These are phyloP conservation scores for Ganoderma boninense DNA, from an alignment of 1,284 basidiomycete genomes.

Conservation along the genomic window DNA sequence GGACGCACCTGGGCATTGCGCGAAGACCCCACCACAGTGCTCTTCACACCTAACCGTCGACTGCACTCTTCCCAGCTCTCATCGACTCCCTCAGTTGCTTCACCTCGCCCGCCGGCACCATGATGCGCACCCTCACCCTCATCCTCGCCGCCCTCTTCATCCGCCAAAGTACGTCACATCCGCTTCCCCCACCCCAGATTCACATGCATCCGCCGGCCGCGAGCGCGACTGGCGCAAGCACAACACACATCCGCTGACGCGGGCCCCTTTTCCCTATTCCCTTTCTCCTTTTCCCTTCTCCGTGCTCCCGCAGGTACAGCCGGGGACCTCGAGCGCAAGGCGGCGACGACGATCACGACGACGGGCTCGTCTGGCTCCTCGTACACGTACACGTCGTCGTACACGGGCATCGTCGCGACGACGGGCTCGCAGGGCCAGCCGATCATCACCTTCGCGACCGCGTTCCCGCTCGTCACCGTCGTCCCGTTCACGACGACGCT, in stretches of 20 bases:
- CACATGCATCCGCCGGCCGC: not conserved
- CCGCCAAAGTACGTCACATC: not conserved
- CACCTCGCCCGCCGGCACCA: not conserved
- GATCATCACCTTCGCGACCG: not conserved
- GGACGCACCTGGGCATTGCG: not conserved
- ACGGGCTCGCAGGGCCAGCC: not conserved
- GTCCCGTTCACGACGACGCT: slow-evolving; percentile 2
- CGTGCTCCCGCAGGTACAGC: not conserved
- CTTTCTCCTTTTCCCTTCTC: not conserved
- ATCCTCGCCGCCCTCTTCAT: slow-evolving; percentile 2
- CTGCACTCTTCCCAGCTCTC: not conserved
- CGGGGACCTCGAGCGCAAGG: not conserved
- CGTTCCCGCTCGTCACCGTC: not conserved
- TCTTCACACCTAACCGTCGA: not conserved
- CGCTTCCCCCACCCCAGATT: not conserved
- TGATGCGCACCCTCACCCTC: not conserved
- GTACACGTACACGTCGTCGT: not conserved
- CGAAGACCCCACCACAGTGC: not conserved
- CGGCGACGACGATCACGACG: not conserved
- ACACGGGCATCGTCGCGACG: not conserved
- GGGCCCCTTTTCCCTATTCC: not conserved
- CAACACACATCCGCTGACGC: not conserved
- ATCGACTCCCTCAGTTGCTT: not conserved
- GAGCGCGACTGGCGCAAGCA: not conserved
- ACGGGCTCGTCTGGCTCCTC: not conserved